These are phyloP conservation scores for Histomonas meleagridis DNA, from an alignment of 208 protist genomes.

Conservation along the genomic window DNA sequence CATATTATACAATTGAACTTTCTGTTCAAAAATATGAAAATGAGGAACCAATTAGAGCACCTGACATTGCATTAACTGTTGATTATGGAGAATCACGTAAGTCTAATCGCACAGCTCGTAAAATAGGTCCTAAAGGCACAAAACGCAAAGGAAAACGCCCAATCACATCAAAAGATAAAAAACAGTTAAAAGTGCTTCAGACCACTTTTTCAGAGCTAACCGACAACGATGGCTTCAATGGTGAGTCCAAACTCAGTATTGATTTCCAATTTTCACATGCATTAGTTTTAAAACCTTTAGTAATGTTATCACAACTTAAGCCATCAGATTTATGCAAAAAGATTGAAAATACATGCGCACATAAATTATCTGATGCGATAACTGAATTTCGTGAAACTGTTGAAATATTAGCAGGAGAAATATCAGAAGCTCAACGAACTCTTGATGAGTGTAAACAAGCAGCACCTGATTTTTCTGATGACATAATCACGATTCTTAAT, in stretches of 20 bases:
- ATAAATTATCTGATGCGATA: background rate
- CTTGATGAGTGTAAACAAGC: background rate
- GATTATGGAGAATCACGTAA: background rate
- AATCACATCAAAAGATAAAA: slow-evolving; percentile 1
- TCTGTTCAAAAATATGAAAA: background rate
- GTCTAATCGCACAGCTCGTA: background rate
- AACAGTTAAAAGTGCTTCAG: background rate
- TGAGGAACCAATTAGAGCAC: background rate
- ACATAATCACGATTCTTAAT: background rate
- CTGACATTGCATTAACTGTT: background rate
- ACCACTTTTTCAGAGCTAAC: background rate
- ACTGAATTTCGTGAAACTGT: background rate
- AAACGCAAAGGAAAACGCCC: background rate
- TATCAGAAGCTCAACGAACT: background rate
- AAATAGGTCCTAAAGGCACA: background rate
- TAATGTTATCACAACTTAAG: background rate
- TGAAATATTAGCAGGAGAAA: background rate
- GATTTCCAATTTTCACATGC: slow-evolving; percentile 26
- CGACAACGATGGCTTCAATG: background rate
- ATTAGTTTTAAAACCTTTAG: background rate
- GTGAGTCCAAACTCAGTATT: background rate
- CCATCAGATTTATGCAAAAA: background rate
- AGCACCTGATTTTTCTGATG: background rate
- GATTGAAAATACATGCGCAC: background rate
- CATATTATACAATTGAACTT: background rate